Base-by-base conservation (phyloP, 805 yeast species). In the Saturnispora besseyi region DNA sequence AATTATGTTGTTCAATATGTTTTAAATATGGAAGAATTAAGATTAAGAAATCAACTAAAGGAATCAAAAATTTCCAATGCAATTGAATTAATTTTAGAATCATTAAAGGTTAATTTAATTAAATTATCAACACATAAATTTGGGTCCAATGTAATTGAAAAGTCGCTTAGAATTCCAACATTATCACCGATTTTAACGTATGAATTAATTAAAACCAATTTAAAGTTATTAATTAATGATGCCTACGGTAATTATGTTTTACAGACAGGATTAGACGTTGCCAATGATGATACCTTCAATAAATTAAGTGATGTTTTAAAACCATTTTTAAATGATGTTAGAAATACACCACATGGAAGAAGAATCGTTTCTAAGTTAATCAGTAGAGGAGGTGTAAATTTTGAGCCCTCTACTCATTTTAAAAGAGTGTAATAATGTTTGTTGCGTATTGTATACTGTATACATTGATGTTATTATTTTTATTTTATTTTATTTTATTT, bases 1-100 rank as follows among this genome's bases (percentile, higher is more conserved):
- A 93, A 93, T 66, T 93, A 93, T 66, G 98, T 93, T 46, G 89
- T 93, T 46, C 99, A 93, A 67, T 91, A 93, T 61, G 95, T 93
- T 22, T 71, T 86, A 55, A 63, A 63, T 44, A 65, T 65, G 67
- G 69, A 65, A 56, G 69, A 65, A 53, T 60, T 61, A 45, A 59
- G 69, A 48, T 53, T 64, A 41, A 60, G 67, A 46, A 54, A 58
- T 30, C 60, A 57, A 48, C 32, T 55, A 24, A 55, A 55, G 33
- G 55, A 61, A 48, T 64, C 68, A 22, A 60, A 64, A 48, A 63
- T 65, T 29, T 57, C 59, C 22, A 56, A 55, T 22, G 61, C 68
- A 21, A 65, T 65, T 49, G 51, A 57, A 28, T 55, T 63, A 8
- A 63, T 64, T 36, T 57, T 63, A 21, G 31, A 31, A 8, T 58